Evolutionary conservation across 805 yeast species (phyloP).

Genomic region (Candida nemodendra): DNA sequence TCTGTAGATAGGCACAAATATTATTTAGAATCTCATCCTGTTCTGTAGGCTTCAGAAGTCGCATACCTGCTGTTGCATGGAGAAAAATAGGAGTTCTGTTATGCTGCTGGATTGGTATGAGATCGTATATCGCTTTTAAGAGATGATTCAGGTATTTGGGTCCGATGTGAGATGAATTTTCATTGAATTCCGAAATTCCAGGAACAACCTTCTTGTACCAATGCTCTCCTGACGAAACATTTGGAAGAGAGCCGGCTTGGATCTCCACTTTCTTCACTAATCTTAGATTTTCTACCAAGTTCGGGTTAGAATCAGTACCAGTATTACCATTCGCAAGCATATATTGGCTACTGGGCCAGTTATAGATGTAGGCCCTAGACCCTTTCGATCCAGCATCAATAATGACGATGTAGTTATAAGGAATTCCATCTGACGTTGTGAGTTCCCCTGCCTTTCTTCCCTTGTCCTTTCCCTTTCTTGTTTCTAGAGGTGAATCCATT

Average conservation of each 20-base stretch:
- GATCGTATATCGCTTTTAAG: slow-evolving; percentile 45
- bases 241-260: slow-evolving; percentile 15
- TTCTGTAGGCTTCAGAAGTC: slow-evolving; percentile 52
- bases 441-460: slow-evolving; percentile 20
- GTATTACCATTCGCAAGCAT: slow-evolving; percentile 20
- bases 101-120: slow-evolving; percentile 61
- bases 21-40: slow-evolving; percentile 41
- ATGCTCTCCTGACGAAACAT: slow-evolving; percentile 31
- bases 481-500: slow-evolving; percentile 4
- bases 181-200: slow-evolving; percentile 52
- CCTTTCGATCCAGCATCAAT: slow-evolving; percentile 70
- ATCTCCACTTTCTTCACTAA: slow-evolving; percentile 9
- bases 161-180: slow-evolving; percentile 50
- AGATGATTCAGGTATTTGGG: slow-evolving; percentile 49
- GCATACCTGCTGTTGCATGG: slow-evolving; percentile 71
- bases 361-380: slow-evolving; percentile 58
- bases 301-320: slow-evolving; percentile 1
- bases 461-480: slow-evolving; percentile 7
- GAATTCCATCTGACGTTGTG: slow-evolving; percentile 41
- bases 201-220: slow-evolving; percentile 58
- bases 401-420: slow-evolving; percentile 58
- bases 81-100: slow-evolving; percentile 63
- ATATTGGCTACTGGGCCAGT: slow-evolving; percentile 46
- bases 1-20: slow-evolving; percentile 49
- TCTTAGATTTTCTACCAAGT: background rate